phyloP scores from a whole-genome alignment of 805 yeast genomes.

The Cyberlindnera samutprakarnensis region DNA sequence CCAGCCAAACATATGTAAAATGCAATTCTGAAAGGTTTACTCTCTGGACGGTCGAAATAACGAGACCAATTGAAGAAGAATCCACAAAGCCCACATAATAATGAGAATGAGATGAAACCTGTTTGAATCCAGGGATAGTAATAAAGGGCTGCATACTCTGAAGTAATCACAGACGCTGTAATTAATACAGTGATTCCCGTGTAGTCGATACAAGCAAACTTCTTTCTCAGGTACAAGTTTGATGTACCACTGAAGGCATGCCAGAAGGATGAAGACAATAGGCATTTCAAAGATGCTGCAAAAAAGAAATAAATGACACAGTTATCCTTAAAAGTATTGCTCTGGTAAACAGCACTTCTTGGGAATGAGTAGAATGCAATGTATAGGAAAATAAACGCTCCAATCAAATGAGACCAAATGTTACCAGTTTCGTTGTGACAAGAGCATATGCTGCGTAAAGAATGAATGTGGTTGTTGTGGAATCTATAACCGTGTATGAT shows the following conservation, averaged over 20 bases:
- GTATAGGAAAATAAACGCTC: constrained; percentile 51
- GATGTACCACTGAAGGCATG: constrained; percentile 85
- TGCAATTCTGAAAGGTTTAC: constrained; percentile 67
- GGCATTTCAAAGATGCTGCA: constrained; percentile 66
- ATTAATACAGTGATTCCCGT: constrained; percentile 89
- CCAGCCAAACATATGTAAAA: constrained; percentile 76
- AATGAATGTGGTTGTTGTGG: constrained; percentile 51
- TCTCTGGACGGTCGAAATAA: constrained; percentile 79
- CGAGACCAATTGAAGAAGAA: constrained; percentile 88
- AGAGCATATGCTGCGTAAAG: constrained; percentile 51
- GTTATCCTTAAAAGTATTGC: constrained; percentile 34
- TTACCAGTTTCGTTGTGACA: constrained; percentile 86
- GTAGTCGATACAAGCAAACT: constrained; percentile 90
- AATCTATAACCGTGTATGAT: constrained; percentile 84
- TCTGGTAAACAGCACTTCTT: constrained; percentile 38
- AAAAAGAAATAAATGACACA: constrained; percentile 57
- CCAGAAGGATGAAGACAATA: constrained; percentile 78
- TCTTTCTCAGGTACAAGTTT: constrained; percentile 49
- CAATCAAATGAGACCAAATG: constrained; percentile 87
- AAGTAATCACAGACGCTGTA: constrained; percentile 80
- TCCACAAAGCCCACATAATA: constrained; percentile 64
- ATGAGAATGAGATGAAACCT: constrained; percentile 52
- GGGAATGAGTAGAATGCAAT: constrained; percentile 61
- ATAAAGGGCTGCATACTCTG: constrained; percentile 74
- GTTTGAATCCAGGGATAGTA: constrained; percentile 43